Evolutionary conservation across 106 monocot species (phyloP), one percentile per base, ranked within the genome.

Genomic region (Phalaenopsis equestris): DNA sequence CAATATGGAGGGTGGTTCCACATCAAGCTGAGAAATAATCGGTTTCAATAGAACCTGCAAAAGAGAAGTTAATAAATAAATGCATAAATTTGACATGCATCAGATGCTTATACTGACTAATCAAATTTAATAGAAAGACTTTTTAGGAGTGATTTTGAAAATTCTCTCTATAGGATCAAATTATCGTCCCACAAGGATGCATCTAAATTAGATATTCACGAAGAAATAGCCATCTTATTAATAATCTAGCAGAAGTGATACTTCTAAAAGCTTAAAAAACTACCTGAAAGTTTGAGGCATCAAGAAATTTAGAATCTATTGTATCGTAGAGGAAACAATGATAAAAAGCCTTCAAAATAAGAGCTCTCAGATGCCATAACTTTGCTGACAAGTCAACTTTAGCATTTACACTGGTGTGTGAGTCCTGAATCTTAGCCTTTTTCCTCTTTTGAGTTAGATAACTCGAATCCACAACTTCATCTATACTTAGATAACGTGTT

Each of bases 231-330:
- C 19, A 42, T 21, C 75, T 49, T 23, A 24, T 76, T 48, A 48
- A 49, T 30, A 48, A 49, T 12, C 1, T 1, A 9, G 11, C 6
- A 46, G 4, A 41, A 49, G 23, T 5, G 8, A 41, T 12, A 46
- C 56, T 41, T 30, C 18, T 46, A 78, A 52, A 73, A 45, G 19
- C 1, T 49, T 41, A 52, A 61, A 3, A 73, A 87, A 80, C 78
- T 81, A 79, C 99, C 99, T 99, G 93, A 68, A 99, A 99, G 83
- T 99, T 99, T 43, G 93, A 85, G 17, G 95, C 83, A 85, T 99
- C 91, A 17, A 99, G 80, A 83, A 93, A 88, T 86, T 93, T 99
- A 56, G 74, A 77, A 41, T 90, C 90, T 43, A 81, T 77, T 76
- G 89, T 83, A 30, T 99, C 99, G 80, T 90, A 93, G 6, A 95